phyloP scores from a whole-genome alignment of 2,329 filamentous ascomycete genomes.

The Aspergillus sp. region DNA sequence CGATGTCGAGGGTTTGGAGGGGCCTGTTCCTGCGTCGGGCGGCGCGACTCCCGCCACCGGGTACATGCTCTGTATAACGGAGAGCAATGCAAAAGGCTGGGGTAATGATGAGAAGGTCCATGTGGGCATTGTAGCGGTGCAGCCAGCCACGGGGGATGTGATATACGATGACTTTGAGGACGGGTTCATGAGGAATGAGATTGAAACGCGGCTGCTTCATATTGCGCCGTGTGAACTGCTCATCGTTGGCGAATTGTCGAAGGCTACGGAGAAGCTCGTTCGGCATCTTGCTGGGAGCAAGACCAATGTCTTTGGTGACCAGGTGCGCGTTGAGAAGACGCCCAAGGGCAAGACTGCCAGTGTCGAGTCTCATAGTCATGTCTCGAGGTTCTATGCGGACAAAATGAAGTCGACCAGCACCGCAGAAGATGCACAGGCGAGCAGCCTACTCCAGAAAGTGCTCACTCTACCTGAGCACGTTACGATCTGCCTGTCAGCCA shows the following conservation, averaged over 20 bases:
- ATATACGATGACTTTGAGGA: constrained; percentile 95
- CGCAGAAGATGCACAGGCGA: constrained; percentile 47
- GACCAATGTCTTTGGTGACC: constrained; percentile 86
- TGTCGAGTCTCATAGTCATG: constrained; percentile 75
- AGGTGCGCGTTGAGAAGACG: constrained; percentile 73
- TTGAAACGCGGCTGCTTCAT: constrained; percentile 89
- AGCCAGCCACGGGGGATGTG: constrained; percentile 90
- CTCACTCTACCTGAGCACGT: constrained; percentile 75
- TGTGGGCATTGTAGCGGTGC: constrained; percentile 84
- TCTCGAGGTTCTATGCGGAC: constrained; percentile 84
- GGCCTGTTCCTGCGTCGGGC: constrained; percentile 46
- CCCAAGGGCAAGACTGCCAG: constrained; percentile 70
- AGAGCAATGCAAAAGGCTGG: constrained; percentile 66
- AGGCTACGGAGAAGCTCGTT: constrained; percentile 84
- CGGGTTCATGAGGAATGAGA: constrained; percentile 92
- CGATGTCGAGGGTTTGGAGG: constrained; percentile 71
- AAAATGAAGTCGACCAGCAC: constrained; percentile 59
- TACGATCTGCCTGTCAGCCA: constrained; percentile 84
- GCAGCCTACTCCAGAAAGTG: constrained; percentile 71
- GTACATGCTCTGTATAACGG: constrained; percentile 89
- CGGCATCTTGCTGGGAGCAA: constrained; percentile 81
- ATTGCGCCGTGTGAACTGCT: constrained; percentile 94
- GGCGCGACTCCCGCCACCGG: constrained; percentile 55
- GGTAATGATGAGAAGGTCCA: constrained; percentile 90
- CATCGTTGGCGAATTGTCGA: constrained; percentile 81